Evolutionary conservation across 2,329 filamentous ascomycete species (phyloP).

Genomic region (Penicillium sp.): DNA sequence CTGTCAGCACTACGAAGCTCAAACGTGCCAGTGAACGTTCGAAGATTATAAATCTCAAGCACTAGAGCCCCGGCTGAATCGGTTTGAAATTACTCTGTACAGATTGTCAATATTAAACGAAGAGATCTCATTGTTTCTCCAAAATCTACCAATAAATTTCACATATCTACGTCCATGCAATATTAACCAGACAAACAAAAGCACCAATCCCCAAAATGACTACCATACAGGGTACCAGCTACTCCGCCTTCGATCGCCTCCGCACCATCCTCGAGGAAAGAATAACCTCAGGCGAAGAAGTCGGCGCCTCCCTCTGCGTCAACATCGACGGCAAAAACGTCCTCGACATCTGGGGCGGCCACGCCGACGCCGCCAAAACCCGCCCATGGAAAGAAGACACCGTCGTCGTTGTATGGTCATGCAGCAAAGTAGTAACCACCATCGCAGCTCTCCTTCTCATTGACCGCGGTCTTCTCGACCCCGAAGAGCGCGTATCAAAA

Average conservation of each 20-base stretch:
- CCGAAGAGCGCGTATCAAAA: slow-evolving; percentile 26
- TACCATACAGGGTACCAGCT: slow-evolving; percentile 37
- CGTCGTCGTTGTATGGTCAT: slow-evolving; percentile 29
- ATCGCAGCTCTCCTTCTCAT: slow-evolving; percentile 28
- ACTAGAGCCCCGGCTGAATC: too few relatives aligned
- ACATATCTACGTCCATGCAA: neutral
- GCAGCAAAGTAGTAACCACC: slow-evolving; percentile 27
- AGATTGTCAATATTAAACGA: too few relatives aligned
- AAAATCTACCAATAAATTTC: neutral
- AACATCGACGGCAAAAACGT: slow-evolving; percentile 51
- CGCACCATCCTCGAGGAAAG: slow-evolving; percentile 35
- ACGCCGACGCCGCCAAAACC: slow-evolving; percentile 27
- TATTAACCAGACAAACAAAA: neutral
- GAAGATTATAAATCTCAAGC: too few relatives aligned
- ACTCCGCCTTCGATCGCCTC: slow-evolving; percentile 40
- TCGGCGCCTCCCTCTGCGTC: slow-evolving; percentile 47
- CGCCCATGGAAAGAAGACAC: slow-evolving; percentile 40
- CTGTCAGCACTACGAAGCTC: neutral
- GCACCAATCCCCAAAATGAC: slow-evolving; percentile 17
- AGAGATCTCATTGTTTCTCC: too few relatives aligned
- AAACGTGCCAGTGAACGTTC: too few relatives aligned
- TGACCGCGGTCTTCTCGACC: slow-evolving; percentile 28
- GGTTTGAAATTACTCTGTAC: too few relatives aligned
- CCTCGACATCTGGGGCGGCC: slow-evolving; percentile 44
- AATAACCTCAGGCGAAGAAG: slow-evolving; percentile 42